phyloP scores from a whole-genome alignment of 2,329 filamentous ascomycete genomes.

The Aspergillus fructus region DNA sequence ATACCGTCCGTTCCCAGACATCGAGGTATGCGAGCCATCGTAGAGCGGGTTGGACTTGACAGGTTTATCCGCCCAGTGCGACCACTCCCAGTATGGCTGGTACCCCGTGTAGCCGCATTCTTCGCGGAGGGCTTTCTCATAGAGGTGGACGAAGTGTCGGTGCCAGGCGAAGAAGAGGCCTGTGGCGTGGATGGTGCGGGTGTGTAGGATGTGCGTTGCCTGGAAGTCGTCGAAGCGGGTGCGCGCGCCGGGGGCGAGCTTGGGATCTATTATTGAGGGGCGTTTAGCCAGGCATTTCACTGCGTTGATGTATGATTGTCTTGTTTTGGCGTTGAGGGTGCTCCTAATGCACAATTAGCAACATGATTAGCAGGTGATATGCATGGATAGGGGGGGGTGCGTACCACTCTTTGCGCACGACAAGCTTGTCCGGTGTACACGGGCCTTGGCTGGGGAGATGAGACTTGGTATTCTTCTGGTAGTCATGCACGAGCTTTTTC shows the following conservation, averaged over 20 bases:
- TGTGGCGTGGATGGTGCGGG: conserved; percentile 21
- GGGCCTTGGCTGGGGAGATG: neutral
- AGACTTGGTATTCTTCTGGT: neutral
- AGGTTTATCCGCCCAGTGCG: neutral
- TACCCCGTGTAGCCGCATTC: conserved; percentile 18
- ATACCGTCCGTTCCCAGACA: neutral
- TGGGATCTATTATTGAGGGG: neutral
- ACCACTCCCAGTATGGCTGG: conserved; percentile 2
- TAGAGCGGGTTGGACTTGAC: neutral
- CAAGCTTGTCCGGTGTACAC: neutral
- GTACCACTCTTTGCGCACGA: neutral
- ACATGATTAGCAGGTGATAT: neutral
- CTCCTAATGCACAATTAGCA: neutral
- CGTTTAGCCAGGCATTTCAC: neutral
- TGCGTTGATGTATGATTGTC: neutral
- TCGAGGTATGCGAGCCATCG: neutral
- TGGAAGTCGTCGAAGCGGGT: neutral
- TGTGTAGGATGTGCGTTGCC: conserved; percentile 29
- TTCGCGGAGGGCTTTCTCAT: conserved; percentile 13
- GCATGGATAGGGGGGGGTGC: too few relatives aligned
- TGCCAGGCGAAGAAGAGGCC: conserved; percentile 20
- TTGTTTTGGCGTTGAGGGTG: neutral
- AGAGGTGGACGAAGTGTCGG: conserved; percentile 17
- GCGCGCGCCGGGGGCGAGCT: neutral
- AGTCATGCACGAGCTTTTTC: neutral